A percentile compares a stretch with the other conserved stretches of the same genome.
Evolutionary conservation across 2,329 filamentous ascomycete species (phyloP).

Genomic region (Trichoderma lentiforme): DNA sequence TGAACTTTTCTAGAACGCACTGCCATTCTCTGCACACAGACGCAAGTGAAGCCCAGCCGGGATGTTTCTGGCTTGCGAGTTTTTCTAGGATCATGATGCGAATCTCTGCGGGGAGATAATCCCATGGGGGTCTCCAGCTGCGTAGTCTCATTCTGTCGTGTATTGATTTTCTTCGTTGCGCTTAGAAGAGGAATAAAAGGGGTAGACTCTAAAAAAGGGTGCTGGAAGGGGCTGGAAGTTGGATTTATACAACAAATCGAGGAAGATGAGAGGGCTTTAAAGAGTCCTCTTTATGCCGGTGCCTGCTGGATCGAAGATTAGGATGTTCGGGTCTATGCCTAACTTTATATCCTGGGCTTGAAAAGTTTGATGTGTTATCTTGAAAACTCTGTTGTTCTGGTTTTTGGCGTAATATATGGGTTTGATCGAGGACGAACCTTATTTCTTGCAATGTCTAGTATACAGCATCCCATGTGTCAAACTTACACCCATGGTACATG

Average conservation of each 20-base stretch:
- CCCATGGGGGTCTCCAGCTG: conserved; percentile 13
- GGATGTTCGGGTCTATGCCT: background rate
- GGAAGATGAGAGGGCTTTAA: background rate
- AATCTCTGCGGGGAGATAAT: conserved; percentile 30
- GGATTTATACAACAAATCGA: background rate
- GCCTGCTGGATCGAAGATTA: background rate
- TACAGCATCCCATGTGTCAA: background rate
- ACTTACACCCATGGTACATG: background rate
- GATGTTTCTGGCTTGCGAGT: conserved; percentile 28
- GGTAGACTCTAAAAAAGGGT: background rate
- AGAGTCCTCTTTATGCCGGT: too few relatives aligned
- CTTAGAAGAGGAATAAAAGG: background rate
- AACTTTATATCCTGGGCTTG: background rate
- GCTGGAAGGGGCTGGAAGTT: background rate
- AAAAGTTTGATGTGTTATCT: background rate
- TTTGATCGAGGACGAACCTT: background rate
- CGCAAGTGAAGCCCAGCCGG: conserved; percentile 32
- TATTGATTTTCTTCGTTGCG: background rate
- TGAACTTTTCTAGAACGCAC: conserved; percentile 28
- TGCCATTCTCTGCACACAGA: conserved; percentile 38
- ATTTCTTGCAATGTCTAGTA: background rate
- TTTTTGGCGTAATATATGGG: background rate
- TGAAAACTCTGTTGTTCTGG: background rate
- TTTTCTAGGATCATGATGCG: conserved; percentile 30
- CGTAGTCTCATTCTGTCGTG: background rate